Base-by-base conservation (phyloP, 169 alveolate genomes). In the Plasmodium inui region DNA sequence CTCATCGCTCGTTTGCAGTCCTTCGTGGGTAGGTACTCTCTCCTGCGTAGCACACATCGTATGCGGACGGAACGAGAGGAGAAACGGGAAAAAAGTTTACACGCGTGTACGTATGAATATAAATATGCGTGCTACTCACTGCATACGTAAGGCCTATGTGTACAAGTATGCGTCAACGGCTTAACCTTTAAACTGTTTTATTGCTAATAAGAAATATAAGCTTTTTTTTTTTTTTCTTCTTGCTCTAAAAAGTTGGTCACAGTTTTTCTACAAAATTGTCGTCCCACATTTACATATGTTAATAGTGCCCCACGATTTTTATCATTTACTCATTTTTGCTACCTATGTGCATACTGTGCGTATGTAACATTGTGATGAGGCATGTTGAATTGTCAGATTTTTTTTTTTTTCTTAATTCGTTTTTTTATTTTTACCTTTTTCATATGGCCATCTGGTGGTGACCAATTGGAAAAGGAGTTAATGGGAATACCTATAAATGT, bases 381-480 rank as follows among this genome's bases (percentile, higher is more conserved):
- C 14, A 7, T 19, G 4, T 61, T 61, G 10, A 61, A 26, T 61
- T 61, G 32, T 9, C 74, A 19, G 28, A n/a, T 19, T 14, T 61
- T 14, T 55, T 55, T 55, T 12, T 61, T n/a, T 61, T 61, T 61
- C 22, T 67, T 50, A 50, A 50, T 50, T 12, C 61, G 17, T 67
- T 67, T 67, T 67, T 67, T 26, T 8, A 67, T 67, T 28, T 28
- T 28, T 67, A 26, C n/a, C 37, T 67, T 22, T 67, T 3, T 67
- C 2, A n/a, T 22, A 22, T 67, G 30, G 76, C 37, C 28, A 67
- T 67, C 22, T 67, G n/a, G 10, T 22, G 37, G 37, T 17, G 37
- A 67, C 37, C n/a, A 67, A 19, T 67, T 67, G 76, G n/a, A 67
- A 67, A 67, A 67, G 76, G 76, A 26, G 76, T 28, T 67, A 67